Evolutionary conservation across 805 yeast genomes (phyloP), one percentile per base, ranked within the genome.

Genomic region (Barnettozyma vustinii): DNA sequence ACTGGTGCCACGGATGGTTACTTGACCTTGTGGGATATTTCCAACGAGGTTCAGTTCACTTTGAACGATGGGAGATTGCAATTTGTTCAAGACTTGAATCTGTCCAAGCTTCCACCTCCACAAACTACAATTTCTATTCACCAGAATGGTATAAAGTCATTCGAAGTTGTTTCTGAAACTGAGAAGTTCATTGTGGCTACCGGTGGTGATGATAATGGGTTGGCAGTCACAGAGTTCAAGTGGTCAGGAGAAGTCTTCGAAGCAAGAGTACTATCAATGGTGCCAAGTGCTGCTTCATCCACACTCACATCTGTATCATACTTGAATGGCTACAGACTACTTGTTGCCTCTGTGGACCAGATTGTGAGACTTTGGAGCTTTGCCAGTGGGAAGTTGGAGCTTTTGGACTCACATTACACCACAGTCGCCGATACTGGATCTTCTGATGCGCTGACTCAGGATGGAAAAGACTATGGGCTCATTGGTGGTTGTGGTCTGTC

Each of bases 181-280:
- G 42, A 48, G 3, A 41, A 52, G 48, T 46, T 68, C 2, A 60
- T 66, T 20, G 63, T 87, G 5, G 69, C 81, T 5, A 80, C 96
- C 1, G 97, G 97, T 30, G 98, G 99, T 47, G 99, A 94, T 62
- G 99, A 94, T 59, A 91, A 92, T 65, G 85, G 89, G 0, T 59
- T 86, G 3, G 75, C 71, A 1, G 60, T 77, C 1, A 65, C 74
- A 1, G 51, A 58, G 15, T 54, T 84, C 30, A 50, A 65, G 1
- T 44, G 69, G 9, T 59, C 56, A 9, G 56, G 63, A 9, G 51
- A 45, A 50, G 20, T 47, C 56, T 5, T 43, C 42, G 6, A 54
- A 57, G 1, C 77, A 26, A 51, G 54, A 0, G 60, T 69, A 0
- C 47, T 57, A 0, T 58, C 71, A 1, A 73, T 75, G 52, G 64